Base-by-base conservation (phyloP, 2,329 filamentous ascomycete genomes). In the Pezicula rhizophila region DNA sequence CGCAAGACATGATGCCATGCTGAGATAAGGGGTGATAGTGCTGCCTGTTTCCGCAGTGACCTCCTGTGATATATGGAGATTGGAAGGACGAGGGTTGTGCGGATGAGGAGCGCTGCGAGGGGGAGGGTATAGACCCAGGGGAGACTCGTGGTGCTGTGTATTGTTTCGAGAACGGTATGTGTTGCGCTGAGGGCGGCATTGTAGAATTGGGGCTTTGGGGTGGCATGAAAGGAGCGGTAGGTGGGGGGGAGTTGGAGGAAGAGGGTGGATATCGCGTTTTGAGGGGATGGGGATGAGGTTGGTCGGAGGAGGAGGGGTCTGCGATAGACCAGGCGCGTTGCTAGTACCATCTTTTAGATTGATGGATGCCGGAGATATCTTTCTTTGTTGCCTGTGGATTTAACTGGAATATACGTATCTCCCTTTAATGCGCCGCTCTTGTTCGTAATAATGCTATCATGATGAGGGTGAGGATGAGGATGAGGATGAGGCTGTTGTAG, bases 101-200 rank as follows among this genome's bases (percentile, higher is more conserved):
- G 75, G 2, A 80, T 66, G 14, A 74, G 44, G 37, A 81, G 58
- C 3, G 79, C 78, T 4, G 76, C 70, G 46, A 79, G 62, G 4
- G 79, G 79, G 38, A 83, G 71, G 17, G 75, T 73, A 11, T 69
- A 66, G 7, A 65, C 73, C 79, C 79, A 83, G 47, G 78, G 69
- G 2, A 81, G 65, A 39, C 69, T 66, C 14, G 68, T 71, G 37
- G 68, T 10, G 18, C 61, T 61, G 58, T 82, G 76, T 66, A 89
- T 57, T 23, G 66, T 56, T 48, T 73, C 66, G 46, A 80, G 66
- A 50, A 75, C 59, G 44, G 64, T 62, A 53, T 76, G 71, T 2
- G 75, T 70, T 26, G 67, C 57, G 39, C 66, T 62, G 41, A 77
- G 57, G 37, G 70, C 57, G 47, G 69, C 62, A 52, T 73, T 69